A percentile compares a stretch with the other conserved stretches of the same genome.
These are phyloP conservation scores for Escallonia rubra DNA, from an alignment of 129 eudicot genomes.

Conservation along the genomic window DNA sequence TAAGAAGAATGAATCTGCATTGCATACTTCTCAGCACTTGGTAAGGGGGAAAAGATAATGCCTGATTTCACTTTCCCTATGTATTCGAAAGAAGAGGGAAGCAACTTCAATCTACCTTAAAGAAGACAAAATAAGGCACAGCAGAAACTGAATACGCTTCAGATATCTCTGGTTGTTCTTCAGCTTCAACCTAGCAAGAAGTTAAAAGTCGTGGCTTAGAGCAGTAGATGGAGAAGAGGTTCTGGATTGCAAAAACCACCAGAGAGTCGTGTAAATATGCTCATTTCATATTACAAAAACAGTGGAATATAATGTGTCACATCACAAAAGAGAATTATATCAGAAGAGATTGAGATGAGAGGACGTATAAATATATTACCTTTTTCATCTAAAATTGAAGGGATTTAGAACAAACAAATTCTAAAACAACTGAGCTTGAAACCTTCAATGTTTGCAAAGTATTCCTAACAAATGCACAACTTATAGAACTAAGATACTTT, in stretches of 20 bases:
- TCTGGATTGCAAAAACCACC: neutral
- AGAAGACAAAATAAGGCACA: constrained; percentile 84
- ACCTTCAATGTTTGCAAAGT: neutral
- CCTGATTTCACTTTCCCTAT: too few species aligned
- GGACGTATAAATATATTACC: neutral
- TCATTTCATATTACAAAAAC: neutral
- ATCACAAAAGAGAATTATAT: too few species aligned
- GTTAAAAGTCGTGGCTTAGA: neutral
- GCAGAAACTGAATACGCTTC: constrained; percentile 94
- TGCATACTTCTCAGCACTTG: too few species aligned
- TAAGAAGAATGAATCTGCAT: too few species aligned
- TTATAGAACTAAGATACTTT: neutral
- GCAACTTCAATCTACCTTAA: constrained; percentile 44
- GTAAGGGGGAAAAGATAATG: too few species aligned
- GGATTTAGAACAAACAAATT: too few species aligned
- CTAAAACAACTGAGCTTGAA: neutral
- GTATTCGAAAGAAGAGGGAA: too few species aligned
- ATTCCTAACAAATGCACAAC: neutral
- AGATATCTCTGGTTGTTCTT: constrained; percentile 97
- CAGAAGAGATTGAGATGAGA: neutral
- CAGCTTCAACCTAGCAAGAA: constrained; percentile 77
- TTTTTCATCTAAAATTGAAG: too few species aligned
- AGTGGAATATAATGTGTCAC: too few species aligned
- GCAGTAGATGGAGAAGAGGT: neutral
- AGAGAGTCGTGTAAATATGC: neutral